phyloP scores from a whole-genome alignment of 495 filamentous ascomycete species.

The Beverwykella pulmonaria region DNA sequence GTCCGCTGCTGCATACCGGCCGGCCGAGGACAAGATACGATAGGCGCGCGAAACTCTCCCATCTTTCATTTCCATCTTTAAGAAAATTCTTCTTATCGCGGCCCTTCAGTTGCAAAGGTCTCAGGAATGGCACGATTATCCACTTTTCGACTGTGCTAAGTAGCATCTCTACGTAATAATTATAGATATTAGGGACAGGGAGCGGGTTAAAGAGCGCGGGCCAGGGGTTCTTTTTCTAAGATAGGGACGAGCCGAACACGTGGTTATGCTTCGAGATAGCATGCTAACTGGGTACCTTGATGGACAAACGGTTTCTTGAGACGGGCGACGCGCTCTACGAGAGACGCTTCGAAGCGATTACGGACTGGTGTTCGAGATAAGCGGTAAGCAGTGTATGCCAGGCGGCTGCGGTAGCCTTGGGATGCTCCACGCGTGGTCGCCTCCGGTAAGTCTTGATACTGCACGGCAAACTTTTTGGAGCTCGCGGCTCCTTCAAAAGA shows the following conservation, averaged over 20 bases:
- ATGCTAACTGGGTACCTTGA: not conserved
- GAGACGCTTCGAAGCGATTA: not conserved
- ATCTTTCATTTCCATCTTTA: conserved; percentile 10
- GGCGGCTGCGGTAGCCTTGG: not conserved
- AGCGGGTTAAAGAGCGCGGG: not conserved
- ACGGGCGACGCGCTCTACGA: not conserved
- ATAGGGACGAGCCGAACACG: not conserved
- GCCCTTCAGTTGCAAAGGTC: not conserved
- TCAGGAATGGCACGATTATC: not conserved
- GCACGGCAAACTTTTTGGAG: not conserved
- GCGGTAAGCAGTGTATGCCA: not conserved
- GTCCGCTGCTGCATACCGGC: conserved; percentile 3
- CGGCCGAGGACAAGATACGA: not conserved
- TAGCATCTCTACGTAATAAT: not conserved
- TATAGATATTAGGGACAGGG: not conserved
- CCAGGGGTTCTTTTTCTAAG: not conserved
- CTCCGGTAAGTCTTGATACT: not conserved
- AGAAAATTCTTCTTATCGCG: not conserved
- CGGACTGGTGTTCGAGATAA: conserved; percentile 2
- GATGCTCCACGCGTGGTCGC: not conserved
- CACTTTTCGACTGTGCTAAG: not conserved
- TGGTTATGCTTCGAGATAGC: not conserved
- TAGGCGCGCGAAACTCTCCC: not conserved
- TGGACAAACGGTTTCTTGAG: not conserved
- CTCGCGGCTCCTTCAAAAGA: not conserved